Percentiles rank a stretch among this genome's conserved stretches.
Evolutionary conservation across 2,329 filamentous ascomycete species (phyloP).

Genomic region (Pestalotiopsis sp.): DNA sequence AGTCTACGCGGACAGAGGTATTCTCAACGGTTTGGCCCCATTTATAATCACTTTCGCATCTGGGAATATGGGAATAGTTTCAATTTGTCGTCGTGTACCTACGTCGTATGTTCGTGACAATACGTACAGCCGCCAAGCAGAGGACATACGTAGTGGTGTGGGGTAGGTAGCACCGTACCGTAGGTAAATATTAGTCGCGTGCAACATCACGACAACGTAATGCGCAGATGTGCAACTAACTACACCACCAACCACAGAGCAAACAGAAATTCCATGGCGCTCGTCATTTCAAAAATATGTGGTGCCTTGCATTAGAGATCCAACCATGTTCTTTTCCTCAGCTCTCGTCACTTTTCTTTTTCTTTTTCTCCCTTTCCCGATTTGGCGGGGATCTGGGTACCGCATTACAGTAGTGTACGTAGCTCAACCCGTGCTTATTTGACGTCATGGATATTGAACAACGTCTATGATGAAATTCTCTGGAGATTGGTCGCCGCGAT

Average conservation of each 20-base stretch:
- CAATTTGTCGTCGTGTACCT: too few species aligned
- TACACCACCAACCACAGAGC: background rate
- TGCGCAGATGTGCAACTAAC: background rate
- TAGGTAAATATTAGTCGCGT: too few species aligned
- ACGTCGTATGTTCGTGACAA: too few species aligned
- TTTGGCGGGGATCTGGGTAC: background rate
- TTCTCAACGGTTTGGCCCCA: too few species aligned
- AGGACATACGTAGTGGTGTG: background rate
- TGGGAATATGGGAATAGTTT: too few species aligned
- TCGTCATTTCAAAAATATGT: background rate
- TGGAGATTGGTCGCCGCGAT: background rate
- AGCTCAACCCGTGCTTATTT: slow-evolving; percentile 4
- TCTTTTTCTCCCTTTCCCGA: background rate
- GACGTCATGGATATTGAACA: slow-evolving; percentile 10
- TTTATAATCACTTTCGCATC: too few species aligned
- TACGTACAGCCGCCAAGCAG: too few species aligned
- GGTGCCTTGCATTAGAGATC: background rate
- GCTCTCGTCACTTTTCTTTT: background rate
- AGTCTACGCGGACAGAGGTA: too few species aligned
- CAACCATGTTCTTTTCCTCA: background rate
- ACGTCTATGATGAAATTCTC: slow-evolving; percentile 11
- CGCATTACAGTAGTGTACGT: background rate
- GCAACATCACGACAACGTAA: background rate
- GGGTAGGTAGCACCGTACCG: background rate
- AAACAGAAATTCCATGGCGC: background rate